Conservation (phyloP, 805 yeast species). For the Cyberlindnera misumaiensis region DNA sequence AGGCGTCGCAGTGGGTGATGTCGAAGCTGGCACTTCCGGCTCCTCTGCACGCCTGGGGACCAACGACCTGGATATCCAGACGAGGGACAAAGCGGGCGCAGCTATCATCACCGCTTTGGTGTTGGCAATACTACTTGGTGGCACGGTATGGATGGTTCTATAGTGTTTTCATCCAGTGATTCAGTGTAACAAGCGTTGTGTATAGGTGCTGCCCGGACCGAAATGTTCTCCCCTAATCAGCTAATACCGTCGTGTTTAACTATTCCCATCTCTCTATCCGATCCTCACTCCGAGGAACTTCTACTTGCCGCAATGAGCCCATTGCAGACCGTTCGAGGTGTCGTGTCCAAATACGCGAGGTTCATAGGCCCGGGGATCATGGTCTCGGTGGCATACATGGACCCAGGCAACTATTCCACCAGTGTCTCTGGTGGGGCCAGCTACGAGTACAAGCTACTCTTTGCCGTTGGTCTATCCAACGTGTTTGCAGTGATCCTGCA, state of each 20-base stretch:
- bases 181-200: too few species aligned
- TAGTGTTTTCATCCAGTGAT: too few species aligned
- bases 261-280: too few species aligned
- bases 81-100: constrained; percentile 79
- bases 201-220: too few species aligned
- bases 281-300: too few species aligned
- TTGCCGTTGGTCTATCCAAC: constrained; percentile 60
- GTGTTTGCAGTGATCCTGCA: constrained; percentile 69
- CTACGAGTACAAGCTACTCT: constrained; percentile 60
- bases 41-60: constrained; percentile 28
- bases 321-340: constrained; percentile 2
- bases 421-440: constrained; percentile 77
- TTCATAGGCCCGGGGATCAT: constrained; percentile 78
- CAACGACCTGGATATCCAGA: constrained; percentile 38
- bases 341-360: constrained; percentile 41
- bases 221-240: too few species aligned
- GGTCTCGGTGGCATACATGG: constrained; percentile 78
- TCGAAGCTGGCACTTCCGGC: constrained; percentile 40
- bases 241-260: too few species aligned
- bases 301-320: neutral
- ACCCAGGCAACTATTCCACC: constrained; percentile 81
- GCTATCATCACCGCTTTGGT: constrained; percentile 75
- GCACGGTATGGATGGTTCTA: constrained; percentile 75
- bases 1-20: constrained; percentile 48
- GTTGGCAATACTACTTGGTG: constrained; percentile 47